Conservation (phyloP, 805 yeast species). For the Cephaloascus fragrans region DNA sequence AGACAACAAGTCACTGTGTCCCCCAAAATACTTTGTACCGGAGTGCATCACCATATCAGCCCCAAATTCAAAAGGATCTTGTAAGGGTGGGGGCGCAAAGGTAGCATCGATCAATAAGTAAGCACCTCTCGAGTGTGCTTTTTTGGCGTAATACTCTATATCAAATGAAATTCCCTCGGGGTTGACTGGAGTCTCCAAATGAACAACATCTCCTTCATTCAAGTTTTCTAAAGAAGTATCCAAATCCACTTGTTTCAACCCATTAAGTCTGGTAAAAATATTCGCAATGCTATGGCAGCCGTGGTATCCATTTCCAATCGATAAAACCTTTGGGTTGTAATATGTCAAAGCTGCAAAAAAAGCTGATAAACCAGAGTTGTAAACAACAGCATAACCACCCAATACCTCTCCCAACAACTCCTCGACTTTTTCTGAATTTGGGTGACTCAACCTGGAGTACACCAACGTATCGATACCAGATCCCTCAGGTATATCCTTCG, state of each 20-base stretch:
- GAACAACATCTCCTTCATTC: constrained; percentile 64
- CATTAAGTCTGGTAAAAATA: constrained; percentile 51
- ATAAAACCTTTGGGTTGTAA: constrained; percentile 62
- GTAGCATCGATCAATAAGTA: constrained; percentile 70
- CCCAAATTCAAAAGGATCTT: constrained; percentile 71
- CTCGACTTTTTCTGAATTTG: constrained; percentile 62
- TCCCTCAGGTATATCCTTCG: constrained; percentile 18
- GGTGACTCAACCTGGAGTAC: constrained; percentile 72
- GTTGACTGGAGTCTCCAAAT: constrained; percentile 82
- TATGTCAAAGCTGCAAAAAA: constrained; percentile 65
- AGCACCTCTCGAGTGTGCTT: constrained; percentile 76
- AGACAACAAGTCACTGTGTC: constrained; percentile 87
- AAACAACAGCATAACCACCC: constrained; percentile 57
- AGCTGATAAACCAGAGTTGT: constrained; percentile 75
- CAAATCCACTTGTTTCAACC: constrained; percentile 39
- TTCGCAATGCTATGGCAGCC: constrained; percentile 71
- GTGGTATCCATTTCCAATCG: constrained; percentile 76
- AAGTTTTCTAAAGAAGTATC: constrained; percentile 32
- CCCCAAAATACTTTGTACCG: constrained; percentile 89
- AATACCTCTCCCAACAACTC: constrained; percentile 49
- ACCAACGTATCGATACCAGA: constrained; percentile 16
- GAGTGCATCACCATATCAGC: constrained; percentile 90
- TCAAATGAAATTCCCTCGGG: constrained; percentile 68
- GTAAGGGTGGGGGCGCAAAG: constrained; percentile 89
- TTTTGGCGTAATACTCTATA: constrained; percentile 49